Evolutionary conservation across 306 rosid genomes (phyloP), one percentile per base, ranked within the genome.

Genomic region (Glycine tomentella): DNA sequence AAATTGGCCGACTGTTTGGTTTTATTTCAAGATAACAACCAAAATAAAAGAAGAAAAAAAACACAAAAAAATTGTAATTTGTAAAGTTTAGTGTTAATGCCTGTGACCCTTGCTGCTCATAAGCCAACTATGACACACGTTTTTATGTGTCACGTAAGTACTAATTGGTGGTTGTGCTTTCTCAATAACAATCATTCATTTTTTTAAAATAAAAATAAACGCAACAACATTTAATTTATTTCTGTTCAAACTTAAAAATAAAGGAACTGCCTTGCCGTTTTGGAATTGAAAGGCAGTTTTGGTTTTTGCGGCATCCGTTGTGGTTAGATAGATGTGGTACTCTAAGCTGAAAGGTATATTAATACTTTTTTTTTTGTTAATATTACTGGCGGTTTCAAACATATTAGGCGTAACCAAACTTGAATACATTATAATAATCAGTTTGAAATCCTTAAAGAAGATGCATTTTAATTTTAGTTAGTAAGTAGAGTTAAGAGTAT

Each of bases 1-100:
- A 89, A 90, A 79, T 44, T 46, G 46, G 93, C 85, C 93, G 93
- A 75, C 90, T 45, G 16, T 58, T 82, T 84, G 76, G 87, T 74
- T 82, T 75, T 71, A 75, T 84, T 69, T 78, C 72, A 52, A n/a
- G 34, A 68, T 74, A 38, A 14, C 31, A 8, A 25, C 49, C 42
- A 34, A 62, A 11, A 61, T 25, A 61, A 25, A 73, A 14, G 40
- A 15, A 10, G 31, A 6, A 25, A 56, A n/a, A 31, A 10, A 31
- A 9, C 58, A 20, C 46, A 42, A 14, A 59, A 36, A 34, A n/a
- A 10, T 13, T 17, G 16, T 50, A 77, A 57, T 52, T 64, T 17
- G 79, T 14, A 49, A 55, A 14, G 33, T 69, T n/a, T 10, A 14
- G 20, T 20, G 11, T 77, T 62, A 58, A 42, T 17, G 72, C 61